phyloP scores from a whole-genome alignment of 1,284 basidiomycete species.

The Sanghuangporus baumii region DNA sequence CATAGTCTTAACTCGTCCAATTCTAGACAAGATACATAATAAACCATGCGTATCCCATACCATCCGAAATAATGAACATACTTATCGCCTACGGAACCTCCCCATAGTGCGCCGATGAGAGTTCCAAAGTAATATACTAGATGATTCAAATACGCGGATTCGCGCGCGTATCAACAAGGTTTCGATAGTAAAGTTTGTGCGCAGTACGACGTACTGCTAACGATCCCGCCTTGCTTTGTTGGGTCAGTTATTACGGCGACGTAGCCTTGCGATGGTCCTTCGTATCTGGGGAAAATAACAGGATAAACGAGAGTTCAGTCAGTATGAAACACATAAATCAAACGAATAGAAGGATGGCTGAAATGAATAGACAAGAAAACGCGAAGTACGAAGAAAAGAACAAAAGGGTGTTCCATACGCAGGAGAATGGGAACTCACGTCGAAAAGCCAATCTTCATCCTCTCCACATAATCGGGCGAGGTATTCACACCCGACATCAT shows the following conservation, averaged over 20 bases:
- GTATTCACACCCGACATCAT: conserved; percentile 52
- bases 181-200: neutral
- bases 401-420: neutral
- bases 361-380: neutral
- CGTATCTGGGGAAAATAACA: conserved; percentile 26
- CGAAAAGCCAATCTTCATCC: conserved; percentile 38
- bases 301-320: neutral
- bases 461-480: conserved; percentile 41
- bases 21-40: conserved; percentile 21
- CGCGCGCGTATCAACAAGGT: conserved; percentile 7
- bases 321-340: neutral
- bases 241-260: conserved; percentile 45
- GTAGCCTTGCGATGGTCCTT: conserved; percentile 39
- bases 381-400: neutral
- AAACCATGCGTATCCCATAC: neutral
- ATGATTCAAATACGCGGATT: neutral
- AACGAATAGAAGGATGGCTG: neutral
- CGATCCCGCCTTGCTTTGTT: conserved; percentile 46
- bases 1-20: conserved; percentile 44
- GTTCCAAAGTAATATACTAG: conserved; percentile 43
- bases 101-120: conserved; percentile 43
- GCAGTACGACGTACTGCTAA: conserved; percentile 32
- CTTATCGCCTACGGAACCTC: conserved; percentile 38
- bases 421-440: conserved; percentile 24
- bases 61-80: conserved; percentile 14